A percentile compares a stretch with the other conserved stretches of the same genome.
Conservation (phyloP, 768 basidiomycete species). For the Fomitopsis serialis region DNA sequence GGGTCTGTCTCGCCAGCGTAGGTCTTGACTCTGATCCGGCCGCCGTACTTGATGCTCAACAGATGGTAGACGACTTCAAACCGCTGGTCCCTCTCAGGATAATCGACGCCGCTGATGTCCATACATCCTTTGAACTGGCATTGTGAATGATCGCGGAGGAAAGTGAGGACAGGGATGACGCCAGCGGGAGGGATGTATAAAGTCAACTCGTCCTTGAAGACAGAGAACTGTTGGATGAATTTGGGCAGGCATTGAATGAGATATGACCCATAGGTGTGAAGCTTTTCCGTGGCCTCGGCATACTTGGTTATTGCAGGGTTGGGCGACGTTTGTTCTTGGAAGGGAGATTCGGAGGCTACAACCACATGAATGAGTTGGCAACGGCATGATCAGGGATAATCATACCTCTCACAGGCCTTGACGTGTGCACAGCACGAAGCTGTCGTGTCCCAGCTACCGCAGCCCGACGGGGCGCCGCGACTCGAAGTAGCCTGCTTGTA, state of each 20-base stretch:
- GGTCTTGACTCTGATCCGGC: constrained; percentile 93
- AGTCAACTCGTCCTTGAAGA: constrained; percentile 92
- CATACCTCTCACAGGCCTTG: background rate
- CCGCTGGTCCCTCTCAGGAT: constrained; percentile 85
- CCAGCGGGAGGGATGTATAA: constrained; percentile 82
- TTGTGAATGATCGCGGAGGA: constrained; percentile 92
- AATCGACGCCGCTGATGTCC: constrained; percentile 96
- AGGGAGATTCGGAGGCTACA: constrained; percentile 69
- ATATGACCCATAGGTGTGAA: constrained; percentile 93
- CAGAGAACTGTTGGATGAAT: constrained; percentile 96
- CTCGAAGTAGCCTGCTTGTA: constrained; percentile 39
- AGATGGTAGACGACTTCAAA: constrained; percentile 98
- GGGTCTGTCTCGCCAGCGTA: constrained; percentile 91
- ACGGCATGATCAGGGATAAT: background rate
- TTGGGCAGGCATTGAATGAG: constrained; percentile 91
- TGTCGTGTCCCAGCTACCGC: constrained; percentile 19
- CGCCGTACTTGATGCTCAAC: constrained; percentile 71
- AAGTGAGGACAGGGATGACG: constrained; percentile 80
- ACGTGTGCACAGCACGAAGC: constrained; percentile 41
- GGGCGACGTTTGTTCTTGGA: constrained; percentile 83
- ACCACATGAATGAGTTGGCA: background rate
- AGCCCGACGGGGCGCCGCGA: constrained; percentile 30
- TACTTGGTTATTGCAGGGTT: constrained; percentile 76
- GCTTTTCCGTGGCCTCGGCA: constrained; percentile 64
- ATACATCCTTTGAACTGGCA: constrained; percentile 90